Evolutionary conservation across 108 stramenopile genomes (phyloP), one percentile per base, ranked within the genome.

Genomic region (Seminavis robusta): DNA sequence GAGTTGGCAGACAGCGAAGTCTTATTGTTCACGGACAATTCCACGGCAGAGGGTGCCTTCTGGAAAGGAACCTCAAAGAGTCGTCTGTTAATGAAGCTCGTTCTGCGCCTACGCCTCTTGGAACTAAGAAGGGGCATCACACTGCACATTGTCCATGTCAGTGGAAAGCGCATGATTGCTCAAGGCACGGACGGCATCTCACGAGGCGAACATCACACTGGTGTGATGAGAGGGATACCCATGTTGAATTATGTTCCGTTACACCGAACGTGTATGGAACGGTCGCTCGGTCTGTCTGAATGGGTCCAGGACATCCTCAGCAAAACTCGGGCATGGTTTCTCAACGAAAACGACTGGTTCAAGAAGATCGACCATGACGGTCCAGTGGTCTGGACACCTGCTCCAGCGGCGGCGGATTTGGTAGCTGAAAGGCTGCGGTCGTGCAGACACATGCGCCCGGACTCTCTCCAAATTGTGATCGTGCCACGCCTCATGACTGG

Each of bases 21-120:
- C 3, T 80, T 62, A 24, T 11, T 80, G 3, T 76, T 75, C 61
- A 81, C 74, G 1, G 71, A 79, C 56, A 76, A 76, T 61, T 56
- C 56, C 4, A 61, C 55, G 5, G 62, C 67, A 0, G 71, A 81
- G 43, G 50, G 47, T 7, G 61, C 38, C 5, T 65, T 62, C 21
- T 36, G 27, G 19, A 56, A 58, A 27, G 73, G 73, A 0, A 44
- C 55, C 4, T 63, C 73, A 2, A 42, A 47, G 0, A 58, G 52
- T 7, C 45, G 50, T 24, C 47, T 29, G 15, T 42, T 67, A 0
- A 45, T 61, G 19, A 15, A 31, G 26, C 48, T 67, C 3, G 60
- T 83, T 3, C 33, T 79, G 2, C 13, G 49, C 0, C 33, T 79
- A 28, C 39, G 63, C 6, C 33, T 33, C 0, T 4, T 78, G 33